A percentile compares a stretch with the other conserved stretches of the same genome.
phyloP scores from a whole-genome alignment of 2,329 filamentous ascomycete species.

The Aspergillus felis region DNA sequence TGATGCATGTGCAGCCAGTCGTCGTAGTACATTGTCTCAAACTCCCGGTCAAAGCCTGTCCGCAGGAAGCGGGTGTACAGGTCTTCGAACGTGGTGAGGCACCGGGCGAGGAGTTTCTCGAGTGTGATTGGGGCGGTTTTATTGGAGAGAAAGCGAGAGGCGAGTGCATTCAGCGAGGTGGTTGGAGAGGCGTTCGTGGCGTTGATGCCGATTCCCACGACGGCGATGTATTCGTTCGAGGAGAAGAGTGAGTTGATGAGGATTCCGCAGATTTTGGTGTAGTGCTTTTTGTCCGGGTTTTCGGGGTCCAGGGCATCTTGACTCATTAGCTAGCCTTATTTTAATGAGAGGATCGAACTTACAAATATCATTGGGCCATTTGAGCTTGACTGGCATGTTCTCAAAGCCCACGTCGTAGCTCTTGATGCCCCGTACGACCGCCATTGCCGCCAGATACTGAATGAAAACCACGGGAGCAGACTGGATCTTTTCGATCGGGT shows the following conservation, averaged over 20 bases:
- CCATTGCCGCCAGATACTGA: conserved; percentile 87
- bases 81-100: conserved; percentile 72
- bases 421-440: conserved; percentile 78
- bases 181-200: conserved; percentile 79
- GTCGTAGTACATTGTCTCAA: conserved; percentile 74
- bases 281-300: conserved; percentile 48
- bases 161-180: conserved; percentile 74
- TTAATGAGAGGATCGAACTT: conserved; percentile 25
- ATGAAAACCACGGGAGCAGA: conserved; percentile 84
- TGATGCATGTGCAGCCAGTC: conserved; percentile 83
- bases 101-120: conserved; percentile 76
- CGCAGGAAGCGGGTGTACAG: conserved; percentile 72
- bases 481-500: conserved; percentile 67
- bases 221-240: conserved; percentile 72
- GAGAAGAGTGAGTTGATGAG: conserved; percentile 84
- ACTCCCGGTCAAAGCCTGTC: conserved; percentile 66
- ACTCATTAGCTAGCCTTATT: conserved; percentile 3
- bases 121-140: conserved; percentile 57
- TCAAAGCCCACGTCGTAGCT: conserved; percentile 73
- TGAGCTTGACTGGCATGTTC: conserved; percentile 74
- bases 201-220: conserved; percentile 85
- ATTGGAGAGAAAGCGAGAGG: conserved; percentile 44
- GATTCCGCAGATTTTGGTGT: conserved; percentile 91
- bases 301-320: conserved; percentile 63
- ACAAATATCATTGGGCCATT: conserved; percentile 98